Evolutionary conservation across 148 eudicot genomes (phyloP).

Genomic region (Fallopia convolvulus): DNA sequence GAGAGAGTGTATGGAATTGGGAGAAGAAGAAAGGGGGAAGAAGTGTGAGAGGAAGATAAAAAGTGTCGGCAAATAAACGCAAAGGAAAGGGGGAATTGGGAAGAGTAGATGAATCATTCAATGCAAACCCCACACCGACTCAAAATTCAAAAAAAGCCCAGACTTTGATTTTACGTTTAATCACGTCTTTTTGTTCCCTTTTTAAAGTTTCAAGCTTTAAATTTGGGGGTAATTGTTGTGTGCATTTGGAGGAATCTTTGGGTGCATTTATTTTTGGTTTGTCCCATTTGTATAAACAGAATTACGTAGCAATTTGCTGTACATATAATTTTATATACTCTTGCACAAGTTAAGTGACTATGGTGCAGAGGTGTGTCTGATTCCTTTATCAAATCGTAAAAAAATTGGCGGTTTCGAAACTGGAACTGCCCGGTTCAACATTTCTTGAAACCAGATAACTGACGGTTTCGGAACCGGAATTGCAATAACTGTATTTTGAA

Average conservation of each 20-base stretch:
- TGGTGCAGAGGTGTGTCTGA: too few relatives aligned
- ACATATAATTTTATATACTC: too few relatives aligned
- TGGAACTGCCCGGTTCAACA: too few relatives aligned
- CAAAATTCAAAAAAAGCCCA: not conserved
- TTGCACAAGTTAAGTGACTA: too few relatives aligned
- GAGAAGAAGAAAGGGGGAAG: conserved; percentile 1
- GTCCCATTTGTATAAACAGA: not conserved
- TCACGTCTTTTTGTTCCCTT: conserved; percentile 9
- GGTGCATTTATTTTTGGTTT: too few relatives aligned
- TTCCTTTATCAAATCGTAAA: too few relatives aligned
- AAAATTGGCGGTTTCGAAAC: too few relatives aligned
- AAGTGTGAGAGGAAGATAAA: not conserved
- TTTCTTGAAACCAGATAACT: too few relatives aligned
- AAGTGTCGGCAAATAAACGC: conserved; percentile 10
- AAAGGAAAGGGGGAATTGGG: not conserved
- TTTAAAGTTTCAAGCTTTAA: not conserved
- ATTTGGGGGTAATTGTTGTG: too few relatives aligned
- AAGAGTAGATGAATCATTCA: conserved; percentile 16
- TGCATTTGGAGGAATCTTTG: too few relatives aligned
- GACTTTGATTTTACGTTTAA: conserved; percentile 12
- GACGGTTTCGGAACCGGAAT: too few relatives aligned
- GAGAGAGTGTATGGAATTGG: not conserved
- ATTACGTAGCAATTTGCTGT: not conserved
- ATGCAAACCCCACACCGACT: conserved; percentile 12
- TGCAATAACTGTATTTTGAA: too few relatives aligned